These are phyloP conservation scores for Wallacemonas sp. DNA, from an alignment of 208 protist genomes.

Conservation along the genomic window DNA sequence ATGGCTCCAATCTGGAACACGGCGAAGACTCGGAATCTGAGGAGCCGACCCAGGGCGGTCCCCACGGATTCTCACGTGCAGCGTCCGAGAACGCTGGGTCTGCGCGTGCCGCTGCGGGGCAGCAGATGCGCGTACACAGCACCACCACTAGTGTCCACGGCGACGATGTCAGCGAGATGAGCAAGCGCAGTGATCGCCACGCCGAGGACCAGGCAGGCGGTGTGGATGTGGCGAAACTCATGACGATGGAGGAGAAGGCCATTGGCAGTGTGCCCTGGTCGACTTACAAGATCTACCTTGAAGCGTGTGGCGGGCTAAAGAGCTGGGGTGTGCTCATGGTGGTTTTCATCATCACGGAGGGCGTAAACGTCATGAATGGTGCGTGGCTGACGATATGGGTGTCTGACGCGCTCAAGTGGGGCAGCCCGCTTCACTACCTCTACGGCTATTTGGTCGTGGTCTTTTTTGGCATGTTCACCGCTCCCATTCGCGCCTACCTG, in stretches of 20 bases:
- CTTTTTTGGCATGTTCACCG: constrained; percentile 26
- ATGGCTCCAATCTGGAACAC: too few relatives aligned
- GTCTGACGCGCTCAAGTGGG: constrained; percentile 9
- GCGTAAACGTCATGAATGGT: constrained; percentile 29
- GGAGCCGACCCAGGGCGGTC: too few relatives aligned
- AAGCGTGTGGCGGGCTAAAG: constrained; percentile 43
- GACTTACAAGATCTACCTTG: constrained; percentile 68
- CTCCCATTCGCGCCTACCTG: constrained; percentile 37
- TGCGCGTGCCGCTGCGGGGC: neutral
- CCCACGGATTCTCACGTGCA: neutral
- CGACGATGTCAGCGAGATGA: neutral
- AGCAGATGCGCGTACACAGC: neutral
- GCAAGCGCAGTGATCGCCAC: neutral
- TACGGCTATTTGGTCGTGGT: constrained; percentile 46
- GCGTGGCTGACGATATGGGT: constrained; percentile 84
- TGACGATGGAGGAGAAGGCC: constrained; percentile 61
- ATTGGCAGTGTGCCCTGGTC: constrained; percentile 50
- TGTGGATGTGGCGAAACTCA: constrained; percentile 27
- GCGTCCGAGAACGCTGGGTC: neutral
- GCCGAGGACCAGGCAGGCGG: neutral
- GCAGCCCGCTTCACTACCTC: constrained; percentile 33
- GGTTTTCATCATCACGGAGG: constrained; percentile 63
- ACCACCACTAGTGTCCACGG: neutral
- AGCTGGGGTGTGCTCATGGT: constrained; percentile 42
- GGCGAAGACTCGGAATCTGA: too few relatives aligned